These are phyloP conservation scores for Russula olivacea DNA, from an alignment of 768 basidiomycete species.

Conservation along the genomic window DNA sequence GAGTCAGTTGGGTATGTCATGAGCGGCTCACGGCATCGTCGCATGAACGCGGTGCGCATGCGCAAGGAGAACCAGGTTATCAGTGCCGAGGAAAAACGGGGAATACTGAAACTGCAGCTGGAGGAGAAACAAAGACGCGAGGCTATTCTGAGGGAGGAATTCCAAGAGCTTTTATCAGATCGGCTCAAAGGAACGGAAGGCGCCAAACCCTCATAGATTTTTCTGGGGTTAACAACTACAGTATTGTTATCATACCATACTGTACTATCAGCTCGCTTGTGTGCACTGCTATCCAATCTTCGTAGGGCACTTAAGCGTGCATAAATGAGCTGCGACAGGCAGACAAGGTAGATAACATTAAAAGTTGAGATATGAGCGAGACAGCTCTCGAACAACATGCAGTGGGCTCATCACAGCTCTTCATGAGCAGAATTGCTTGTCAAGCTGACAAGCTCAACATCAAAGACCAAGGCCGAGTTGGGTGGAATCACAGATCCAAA, in stretches of 20 bases:
- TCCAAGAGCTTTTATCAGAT: conserved; percentile 75
- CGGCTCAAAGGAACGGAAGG: conserved; percentile 51
- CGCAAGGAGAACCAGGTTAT: conserved; percentile 99
- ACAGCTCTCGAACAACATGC: background rate
- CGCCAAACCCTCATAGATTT: conserved; percentile 27
- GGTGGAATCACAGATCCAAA: conserved; percentile 74
- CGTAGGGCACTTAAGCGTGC: background rate
- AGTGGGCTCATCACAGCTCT: conserved; percentile 45
- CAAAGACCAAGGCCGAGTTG: conserved; percentile 76
- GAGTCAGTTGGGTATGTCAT: conserved; percentile 95
- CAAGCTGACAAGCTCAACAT: conserved; percentile 73
- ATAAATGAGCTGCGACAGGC: background rate
- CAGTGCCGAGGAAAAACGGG: conserved; percentile 95
- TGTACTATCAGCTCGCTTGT: background rate
- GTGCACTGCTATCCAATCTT: background rate
- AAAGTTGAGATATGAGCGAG: background rate
- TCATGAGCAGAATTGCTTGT: conserved; percentile 40
- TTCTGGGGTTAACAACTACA: background rate
- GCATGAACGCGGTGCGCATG: conserved; percentile 99
- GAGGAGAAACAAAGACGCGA: conserved; percentile 93
- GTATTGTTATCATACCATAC: background rate
- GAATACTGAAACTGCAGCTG: conserved; percentile 88
- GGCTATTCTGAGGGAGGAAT: conserved; percentile 82
- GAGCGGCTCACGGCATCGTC: conserved; percentile 88
- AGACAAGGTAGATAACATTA: background rate